Evolutionary conservation across 305 asterid genomes (phyloP).

Genomic region (Petunia hybrid): DNA sequence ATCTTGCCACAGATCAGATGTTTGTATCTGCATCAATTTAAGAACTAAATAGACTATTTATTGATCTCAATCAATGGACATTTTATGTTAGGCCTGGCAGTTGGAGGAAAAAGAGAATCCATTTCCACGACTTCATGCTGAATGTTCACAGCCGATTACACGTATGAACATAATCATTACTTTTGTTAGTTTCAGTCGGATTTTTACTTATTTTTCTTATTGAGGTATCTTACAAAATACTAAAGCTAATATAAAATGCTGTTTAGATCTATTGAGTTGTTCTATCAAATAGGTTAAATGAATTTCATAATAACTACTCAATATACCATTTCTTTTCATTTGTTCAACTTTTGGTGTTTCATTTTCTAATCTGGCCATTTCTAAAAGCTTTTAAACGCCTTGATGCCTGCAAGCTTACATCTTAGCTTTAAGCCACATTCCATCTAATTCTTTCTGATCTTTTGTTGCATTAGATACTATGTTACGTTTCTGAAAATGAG

Average conservation of each 20-base stretch:
- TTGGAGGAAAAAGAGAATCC: conserved; percentile 99
- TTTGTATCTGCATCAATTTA: conserved; percentile 21
- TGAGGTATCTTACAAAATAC: neutral
- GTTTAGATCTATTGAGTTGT: neutral
- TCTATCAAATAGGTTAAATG: neutral
- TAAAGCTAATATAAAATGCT: neutral
- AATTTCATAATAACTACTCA: neutral
- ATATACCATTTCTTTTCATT: neutral
- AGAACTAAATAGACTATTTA: neutral
- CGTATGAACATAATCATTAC: conserved; percentile 48
- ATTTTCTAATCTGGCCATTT: neutral
- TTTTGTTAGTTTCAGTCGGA: neutral
- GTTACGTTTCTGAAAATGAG: neutral
- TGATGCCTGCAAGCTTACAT: neutral
- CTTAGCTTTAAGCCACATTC: neutral
- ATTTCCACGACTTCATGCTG: conserved; percentile 98
- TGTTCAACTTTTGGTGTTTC: neutral
- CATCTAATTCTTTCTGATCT: neutral
- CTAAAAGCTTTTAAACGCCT: neutral
- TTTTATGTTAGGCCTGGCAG: conserved; percentile 67
- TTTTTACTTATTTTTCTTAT: too few species aligned
- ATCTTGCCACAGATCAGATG: neutral
- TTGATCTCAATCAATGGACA: neutral
- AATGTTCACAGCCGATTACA: conserved; percentile 88
- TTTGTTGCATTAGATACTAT: neutral